Evolutionary conservation across 2,329 filamentous ascomycete genomes (phyloP).

Genomic region (Hymenoscyphus linearis): DNA sequence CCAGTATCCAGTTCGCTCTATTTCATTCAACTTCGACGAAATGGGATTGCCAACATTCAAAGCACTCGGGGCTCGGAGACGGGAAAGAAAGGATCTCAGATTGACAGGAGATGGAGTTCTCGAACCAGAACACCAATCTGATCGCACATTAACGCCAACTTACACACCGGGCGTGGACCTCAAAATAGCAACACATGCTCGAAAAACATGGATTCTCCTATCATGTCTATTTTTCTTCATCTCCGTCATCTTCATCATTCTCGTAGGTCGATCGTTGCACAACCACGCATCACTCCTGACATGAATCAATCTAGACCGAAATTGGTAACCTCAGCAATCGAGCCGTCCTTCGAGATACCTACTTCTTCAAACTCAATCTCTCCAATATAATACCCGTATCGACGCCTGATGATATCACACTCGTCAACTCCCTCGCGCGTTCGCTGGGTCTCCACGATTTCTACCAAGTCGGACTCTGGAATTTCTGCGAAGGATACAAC

Average conservation of each 20-base stretch:
- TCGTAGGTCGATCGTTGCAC: constrained; percentile 45
- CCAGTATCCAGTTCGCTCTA: background rate
- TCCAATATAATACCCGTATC: constrained; percentile 55
- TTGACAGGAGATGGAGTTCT: constrained; percentile 9
- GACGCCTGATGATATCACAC: constrained; percentile 47
- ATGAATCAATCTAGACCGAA: background rate
- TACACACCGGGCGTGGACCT: constrained; percentile 30
- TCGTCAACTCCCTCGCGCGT: constrained; percentile 84
- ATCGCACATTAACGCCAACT: constrained; percentile 22
- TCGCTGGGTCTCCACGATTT: constrained; percentile 88
- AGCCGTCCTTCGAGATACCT: constrained; percentile 61
- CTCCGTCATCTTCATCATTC: constrained; percentile 70
- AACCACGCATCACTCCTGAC: background rate
- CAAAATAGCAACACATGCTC: constrained; percentile 45
- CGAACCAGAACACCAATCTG: constrained; percentile 13
- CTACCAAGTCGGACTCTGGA: constrained; percentile 89
- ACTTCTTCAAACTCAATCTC: constrained; percentile 80
- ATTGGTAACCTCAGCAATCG: constrained; percentile 67
- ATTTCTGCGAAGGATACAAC: constrained; percentile 82
- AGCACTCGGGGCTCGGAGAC: constrained; percentile 20
- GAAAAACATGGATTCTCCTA: constrained; percentile 51
- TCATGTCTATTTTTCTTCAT: constrained; percentile 68
- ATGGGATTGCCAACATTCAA: constrained; percentile 32
- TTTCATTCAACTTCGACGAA: background rate
- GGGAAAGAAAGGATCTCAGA: constrained; percentile 11